Evolutionary conservation across 805 yeast genomes (phyloP).

Genomic region (Cyberlindnera nakhonratchasimensis): DNA sequence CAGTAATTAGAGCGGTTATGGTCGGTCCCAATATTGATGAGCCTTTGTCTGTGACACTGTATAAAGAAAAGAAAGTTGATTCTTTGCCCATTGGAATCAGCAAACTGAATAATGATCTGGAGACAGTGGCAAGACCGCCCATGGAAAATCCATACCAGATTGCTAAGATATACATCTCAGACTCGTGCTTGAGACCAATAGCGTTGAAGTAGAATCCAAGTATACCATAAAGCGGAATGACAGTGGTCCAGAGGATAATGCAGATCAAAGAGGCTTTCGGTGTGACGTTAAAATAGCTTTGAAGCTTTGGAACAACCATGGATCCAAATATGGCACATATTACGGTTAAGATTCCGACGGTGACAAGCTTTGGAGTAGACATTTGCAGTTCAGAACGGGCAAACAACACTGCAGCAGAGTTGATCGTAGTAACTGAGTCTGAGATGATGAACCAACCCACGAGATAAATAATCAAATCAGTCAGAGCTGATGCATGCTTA

Average conservation of each 20-base stretch:
- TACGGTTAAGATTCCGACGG: constrained; percentile 64
- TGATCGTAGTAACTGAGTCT: constrained; percentile 74
- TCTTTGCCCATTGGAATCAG: constrained; percentile 75
- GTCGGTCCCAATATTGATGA: constrained; percentile 73
- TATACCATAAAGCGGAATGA: constrained; percentile 71
- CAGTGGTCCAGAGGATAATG: constrained; percentile 55
- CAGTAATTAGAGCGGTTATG: constrained; percentile 68
- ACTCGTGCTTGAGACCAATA: constrained; percentile 58
- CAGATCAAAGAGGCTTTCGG: constrained; percentile 49
- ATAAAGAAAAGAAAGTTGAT: constrained; percentile 70
- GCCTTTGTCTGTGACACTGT: constrained; percentile 78
- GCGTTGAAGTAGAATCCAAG: constrained; percentile 54
- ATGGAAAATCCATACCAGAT: constrained; percentile 73
- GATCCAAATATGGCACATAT: constrained; percentile 69
- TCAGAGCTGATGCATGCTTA: constrained; percentile 54
- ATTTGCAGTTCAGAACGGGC: constrained; percentile 68
- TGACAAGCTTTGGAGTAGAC: constrained; percentile 62
- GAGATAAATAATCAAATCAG: constrained; percentile 63
- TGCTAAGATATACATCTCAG: constrained; percentile 67
- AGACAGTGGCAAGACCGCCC: constrained; percentile 69
- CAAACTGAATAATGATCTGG: constrained; percentile 64
- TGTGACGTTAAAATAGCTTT: constrained; percentile 35
- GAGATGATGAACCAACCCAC: constrained; percentile 75
- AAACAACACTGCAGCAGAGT: constrained; percentile 73
- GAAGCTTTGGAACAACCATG: constrained; percentile 46